Evolutionary conservation across 2,329 filamentous ascomycete genomes (phyloP), one percentile per base, ranked within the genome.

Genomic region (Alternaria sp.): DNA sequence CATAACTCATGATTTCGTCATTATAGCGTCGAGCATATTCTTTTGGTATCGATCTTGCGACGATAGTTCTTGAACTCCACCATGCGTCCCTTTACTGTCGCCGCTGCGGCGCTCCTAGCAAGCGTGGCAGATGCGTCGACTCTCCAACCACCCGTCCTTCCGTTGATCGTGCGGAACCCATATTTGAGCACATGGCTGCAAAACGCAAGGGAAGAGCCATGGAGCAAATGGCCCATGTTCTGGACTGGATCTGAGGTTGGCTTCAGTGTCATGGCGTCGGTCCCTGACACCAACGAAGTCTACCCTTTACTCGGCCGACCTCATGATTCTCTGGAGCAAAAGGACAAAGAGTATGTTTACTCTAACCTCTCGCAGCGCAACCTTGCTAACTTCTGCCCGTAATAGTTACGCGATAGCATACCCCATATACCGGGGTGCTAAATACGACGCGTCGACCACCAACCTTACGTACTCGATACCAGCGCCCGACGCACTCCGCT

Each of bases 191-290:
- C 83, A 72, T 87, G 79, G 85, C 82, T 93, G 60, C 84, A 85
- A 51, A 86, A 87, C 78, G 92, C 92, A 44, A 86, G 93, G 69
- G 87, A 90, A 60, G 85, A 86, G 49, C 93, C 93, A 2, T 96
- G 93, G 93, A 86, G 88, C 58, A 87, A 88, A 80, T 97, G 93
- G 93, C 93, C 93, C 23, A 95, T 95, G 78, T 94, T 94, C 78
- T 94, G 90, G 85, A 92, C 90, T 7, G 91, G 92, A 33, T 84
- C 89, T 72, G 85, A 90, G 75, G 79, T 91, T 60, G 89, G 89
- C 46, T 86, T 92, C 67, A 86, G 87, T 7, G 80, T 92, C 54
- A 83, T 92, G 63, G 89, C 88, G 43, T 85, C 87, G 23, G 81
- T 90, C 12, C 87, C 89, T 3, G 84, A 86, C 33, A 84, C 87